phyloP scores from a whole-genome alignment of 1,284 basidiomycete genomes.

The Ustilago shanxiensis region DNA sequence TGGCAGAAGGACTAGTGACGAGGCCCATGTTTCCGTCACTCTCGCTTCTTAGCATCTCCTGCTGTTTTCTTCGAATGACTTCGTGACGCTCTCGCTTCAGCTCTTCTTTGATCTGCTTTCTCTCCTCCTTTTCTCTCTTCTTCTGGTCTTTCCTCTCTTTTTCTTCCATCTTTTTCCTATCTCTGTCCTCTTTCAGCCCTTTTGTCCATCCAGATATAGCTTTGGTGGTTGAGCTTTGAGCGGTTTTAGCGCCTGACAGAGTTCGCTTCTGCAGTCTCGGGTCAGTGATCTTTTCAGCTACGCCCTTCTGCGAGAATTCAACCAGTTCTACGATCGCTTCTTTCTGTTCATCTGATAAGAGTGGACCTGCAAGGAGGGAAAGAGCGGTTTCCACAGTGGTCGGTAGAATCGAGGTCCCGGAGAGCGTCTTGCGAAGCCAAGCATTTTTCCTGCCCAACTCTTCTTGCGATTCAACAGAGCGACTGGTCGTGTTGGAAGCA shows the following conservation, averaged over 20 bases:
- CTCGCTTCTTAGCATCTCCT: constrained; percentile 21
- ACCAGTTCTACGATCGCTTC: constrained; percentile 47
- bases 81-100: constrained; percentile 26
- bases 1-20: background rate
- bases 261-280: constrained; percentile 32
- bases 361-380: constrained; percentile 36
- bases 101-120: constrained; percentile 29
- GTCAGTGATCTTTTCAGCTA: constrained; percentile 53
- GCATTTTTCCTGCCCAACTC: constrained; percentile 37
- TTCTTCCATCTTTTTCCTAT: constrained; percentile 14
- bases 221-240: constrained; percentile 14
- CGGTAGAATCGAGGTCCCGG: constrained; percentile 42
- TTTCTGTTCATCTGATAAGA: constrained; percentile 37
- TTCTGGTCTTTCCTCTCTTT: constrained; percentile 14
- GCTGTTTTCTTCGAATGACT: constrained; percentile 16
- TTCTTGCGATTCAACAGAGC: constrained; percentile 10
- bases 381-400: constrained; percentile 51
- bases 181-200: constrained; percentile 5
- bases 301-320: constrained; percentile 32
- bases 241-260: constrained; percentile 12
- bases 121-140: constrained; percentile 22
- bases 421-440: constrained; percentile 46
- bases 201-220: constrained; percentile 9
- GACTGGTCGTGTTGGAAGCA: background rate
- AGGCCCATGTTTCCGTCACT: background rate